A percentile compares a stretch with the other conserved stretches of the same genome.
phyloP scores from a whole-genome alignment of 179 eudicot genomes.

The Spergularia azorica region DNA sequence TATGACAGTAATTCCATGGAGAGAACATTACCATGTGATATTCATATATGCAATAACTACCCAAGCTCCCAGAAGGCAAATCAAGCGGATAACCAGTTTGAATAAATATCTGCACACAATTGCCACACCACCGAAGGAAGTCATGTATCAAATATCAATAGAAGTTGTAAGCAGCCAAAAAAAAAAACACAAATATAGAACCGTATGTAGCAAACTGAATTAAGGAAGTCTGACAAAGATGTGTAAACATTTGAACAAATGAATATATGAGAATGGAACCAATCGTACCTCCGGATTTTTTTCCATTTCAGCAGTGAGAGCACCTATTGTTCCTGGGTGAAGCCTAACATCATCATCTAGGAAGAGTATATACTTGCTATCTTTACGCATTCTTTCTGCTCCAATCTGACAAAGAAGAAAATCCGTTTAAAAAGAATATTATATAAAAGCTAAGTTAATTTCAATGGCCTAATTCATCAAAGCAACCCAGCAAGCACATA shows the following conservation, averaged over 20 bases:
- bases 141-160: background rate
- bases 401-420: slow-evolving; percentile 61
- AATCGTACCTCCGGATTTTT: slow-evolving; percentile 76
- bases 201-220: background rate
- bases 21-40: slow-evolving; percentile 82
- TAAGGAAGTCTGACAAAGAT: background rate
- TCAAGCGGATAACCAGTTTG: slow-evolving; percentile 99
- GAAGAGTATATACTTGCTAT: slow-evolving; percentile 90
- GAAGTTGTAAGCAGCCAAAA: background rate
- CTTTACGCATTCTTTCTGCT: slow-evolving; percentile 91
- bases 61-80: slow-evolving; percentile 97
- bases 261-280: background rate
- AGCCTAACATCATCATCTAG: slow-evolving; percentile 96
- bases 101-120: slow-evolving; percentile 78
- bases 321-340: slow-evolving; percentile 97
- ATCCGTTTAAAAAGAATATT: background rate
- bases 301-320: slow-evolving; percentile 92
- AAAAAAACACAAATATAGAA: background rate
- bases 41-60: slow-evolving; percentile 96
- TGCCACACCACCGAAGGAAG: background rate
- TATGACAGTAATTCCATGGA: background rate
- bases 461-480: background rate
- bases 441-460: background rate
- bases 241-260: background rate
- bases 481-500: background rate